Conservation (phyloP, 1,284 basidiomycete species). For the Ceratobasidium papillatum region DNA sequence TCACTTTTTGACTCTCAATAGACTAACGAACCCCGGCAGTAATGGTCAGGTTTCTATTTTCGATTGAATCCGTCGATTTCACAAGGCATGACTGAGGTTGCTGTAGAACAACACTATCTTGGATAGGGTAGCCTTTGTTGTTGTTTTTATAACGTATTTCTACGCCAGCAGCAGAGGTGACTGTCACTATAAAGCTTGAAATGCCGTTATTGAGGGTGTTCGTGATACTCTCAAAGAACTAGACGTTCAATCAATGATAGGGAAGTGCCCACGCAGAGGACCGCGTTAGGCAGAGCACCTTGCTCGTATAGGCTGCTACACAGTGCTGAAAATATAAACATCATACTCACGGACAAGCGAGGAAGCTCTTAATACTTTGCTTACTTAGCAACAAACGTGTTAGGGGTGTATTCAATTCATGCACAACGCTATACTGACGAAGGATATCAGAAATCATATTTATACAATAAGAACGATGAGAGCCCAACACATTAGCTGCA, state of each 20-base stretch:
- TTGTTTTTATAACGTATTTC: not conserved
- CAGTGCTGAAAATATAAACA: not conserved
- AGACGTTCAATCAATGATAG: too few relatives aligned
- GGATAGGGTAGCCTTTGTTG: not conserved
- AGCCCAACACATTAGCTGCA: too few relatives aligned
- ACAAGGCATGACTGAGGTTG: not conserved
- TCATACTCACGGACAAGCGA: not conserved
- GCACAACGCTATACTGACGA: too few relatives aligned
- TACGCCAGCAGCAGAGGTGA: not conserved
- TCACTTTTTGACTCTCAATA: too few relatives aligned
- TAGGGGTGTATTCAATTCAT: too few relatives aligned
- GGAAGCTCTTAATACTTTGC: too few relatives aligned
- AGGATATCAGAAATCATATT: too few relatives aligned
- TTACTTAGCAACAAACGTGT: too few relatives aligned
- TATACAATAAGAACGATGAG: too few relatives aligned
- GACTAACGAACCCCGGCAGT: not conserved
- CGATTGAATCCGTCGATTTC: not conserved
- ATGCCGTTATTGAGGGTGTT: not conserved
- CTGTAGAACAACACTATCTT: not conserved
- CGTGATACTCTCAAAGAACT: not conserved
- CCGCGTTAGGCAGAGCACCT: not conserved
- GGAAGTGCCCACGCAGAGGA: too few relatives aligned
- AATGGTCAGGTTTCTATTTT: not conserved
- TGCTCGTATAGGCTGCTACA: not conserved
- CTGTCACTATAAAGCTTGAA: not conserved